These are phyloP conservation scores for Paramecium caudatum DNA, from an alignment of 73 alveolate species.

Conservation along the genomic window DNA sequence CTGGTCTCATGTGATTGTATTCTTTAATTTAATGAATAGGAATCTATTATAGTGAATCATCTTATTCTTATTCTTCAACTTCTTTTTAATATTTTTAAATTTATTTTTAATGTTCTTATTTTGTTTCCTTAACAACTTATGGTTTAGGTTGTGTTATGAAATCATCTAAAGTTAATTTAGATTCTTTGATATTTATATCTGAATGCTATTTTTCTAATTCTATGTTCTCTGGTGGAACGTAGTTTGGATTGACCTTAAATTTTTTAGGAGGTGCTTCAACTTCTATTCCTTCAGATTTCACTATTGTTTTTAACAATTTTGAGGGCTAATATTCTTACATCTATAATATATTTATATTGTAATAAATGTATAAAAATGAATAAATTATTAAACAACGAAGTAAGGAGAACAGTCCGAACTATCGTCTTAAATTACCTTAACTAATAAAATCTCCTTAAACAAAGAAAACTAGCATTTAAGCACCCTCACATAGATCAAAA, in stretches of 20 bases:
- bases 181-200: no score
- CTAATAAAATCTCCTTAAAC: not conserved
- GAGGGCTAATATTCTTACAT: not conserved
- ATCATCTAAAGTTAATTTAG: no score
- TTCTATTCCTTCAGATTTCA: not conserved
- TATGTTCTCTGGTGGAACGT: no score
- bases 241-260: not conserved
- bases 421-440: slow-evolving; percentile 41
- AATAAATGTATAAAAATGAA: slow-evolving; percentile 16
- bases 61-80: no score
- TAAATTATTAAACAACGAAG: not conserved
- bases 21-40: no score
- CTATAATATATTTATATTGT: not conserved
- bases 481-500: slow-evolving; percentile 2
- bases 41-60: no score
- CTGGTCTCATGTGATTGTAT: slow-evolving; percentile 12
- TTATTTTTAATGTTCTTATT: no score
- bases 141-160: no score
- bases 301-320: not conserved
- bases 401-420: not conserved
- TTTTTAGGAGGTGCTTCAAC: not conserved
- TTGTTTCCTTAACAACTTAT: no score
- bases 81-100: no score
- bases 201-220: no score
- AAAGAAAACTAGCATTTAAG: not conserved